These are phyloP conservation scores for Trichosporon ovoides DNA, from an alignment of 1,284 basidiomycete genomes.

Conservation along the genomic window DNA sequence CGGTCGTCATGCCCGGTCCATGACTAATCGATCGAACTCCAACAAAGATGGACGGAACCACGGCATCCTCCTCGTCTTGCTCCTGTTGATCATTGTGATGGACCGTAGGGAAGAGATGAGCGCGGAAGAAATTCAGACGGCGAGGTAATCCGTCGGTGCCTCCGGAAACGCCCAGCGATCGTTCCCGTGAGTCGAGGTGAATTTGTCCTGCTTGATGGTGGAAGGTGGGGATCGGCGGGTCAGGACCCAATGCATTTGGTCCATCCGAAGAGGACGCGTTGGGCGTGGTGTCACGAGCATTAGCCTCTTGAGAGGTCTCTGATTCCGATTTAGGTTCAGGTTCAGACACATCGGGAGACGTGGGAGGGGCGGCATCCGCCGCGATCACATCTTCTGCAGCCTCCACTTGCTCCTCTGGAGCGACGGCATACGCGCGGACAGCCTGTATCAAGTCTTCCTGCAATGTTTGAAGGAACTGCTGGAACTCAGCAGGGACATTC, in stretches of 20 bases:
- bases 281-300: too few species aligned
- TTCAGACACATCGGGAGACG: neutral
- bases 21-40: slow-evolving; percentile 43
- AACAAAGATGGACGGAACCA: slow-evolving; percentile 46
- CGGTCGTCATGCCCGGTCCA: slow-evolving; percentile 34
- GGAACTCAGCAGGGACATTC: slow-evolving; percentile 33
- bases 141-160: slow-evolving; percentile 31
- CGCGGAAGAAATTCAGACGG: slow-evolving; percentile 49
- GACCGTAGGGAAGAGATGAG: slow-evolving; percentile 42
- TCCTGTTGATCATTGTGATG: slow-evolving; percentile 11
- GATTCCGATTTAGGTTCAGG: neutral
- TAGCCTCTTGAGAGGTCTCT: neutral
- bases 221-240: slow-evolving; percentile 28
- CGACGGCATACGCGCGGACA: slow-evolving; percentile 36
- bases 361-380: neutral
- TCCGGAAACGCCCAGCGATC: slow-evolving; percentile 25
- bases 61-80: slow-evolving; percentile 16
- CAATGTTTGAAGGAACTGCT: slow-evolving; percentile 40
- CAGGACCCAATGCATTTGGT: neutral
- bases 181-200: slow-evolving; percentile 9
- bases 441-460: slow-evolving; percentile 41
- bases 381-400: slow-evolving; percentile 2
- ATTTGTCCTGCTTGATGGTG: slow-evolving; percentile 37
- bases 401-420: slow-evolving; percentile 13
- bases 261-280: neutral